phyloP scores from a whole-genome alignment of 495 filamentous ascomycete species.

The Trichoderma orchidacearum region DNA sequence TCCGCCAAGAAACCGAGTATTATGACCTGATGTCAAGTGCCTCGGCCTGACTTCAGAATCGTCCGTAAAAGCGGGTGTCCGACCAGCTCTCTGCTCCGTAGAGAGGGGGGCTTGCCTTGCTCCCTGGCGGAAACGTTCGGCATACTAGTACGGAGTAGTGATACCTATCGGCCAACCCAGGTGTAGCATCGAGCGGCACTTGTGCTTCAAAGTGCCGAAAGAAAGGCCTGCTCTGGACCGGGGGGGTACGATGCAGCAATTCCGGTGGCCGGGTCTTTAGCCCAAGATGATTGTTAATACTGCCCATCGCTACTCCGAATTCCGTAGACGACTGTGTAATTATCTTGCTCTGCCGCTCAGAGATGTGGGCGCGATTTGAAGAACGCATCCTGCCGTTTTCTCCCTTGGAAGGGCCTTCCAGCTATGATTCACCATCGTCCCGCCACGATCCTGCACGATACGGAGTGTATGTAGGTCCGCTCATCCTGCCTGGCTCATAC shows the following conservation, averaged over 20 bases:
- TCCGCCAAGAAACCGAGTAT: too few relatives aligned
- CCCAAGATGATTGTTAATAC: not conserved
- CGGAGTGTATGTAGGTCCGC: not conserved
- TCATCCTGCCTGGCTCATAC: not conserved
- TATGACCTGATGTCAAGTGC: too few relatives aligned
- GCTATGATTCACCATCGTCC: too few relatives aligned
- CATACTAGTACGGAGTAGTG: too few relatives aligned
- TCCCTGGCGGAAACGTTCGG: not conserved
- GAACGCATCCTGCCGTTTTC: too few relatives aligned
- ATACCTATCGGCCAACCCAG: not conserved
- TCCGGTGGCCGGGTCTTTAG: not conserved
- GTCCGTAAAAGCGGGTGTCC: too few relatives aligned
- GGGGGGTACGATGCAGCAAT: not conserved
- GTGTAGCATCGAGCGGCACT: not conserved
- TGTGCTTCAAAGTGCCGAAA: not conserved
- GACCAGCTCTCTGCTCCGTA: too few relatives aligned
- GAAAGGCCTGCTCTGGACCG: not conserved
- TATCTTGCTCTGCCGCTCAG: too few relatives aligned
- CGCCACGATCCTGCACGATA: not conserved
- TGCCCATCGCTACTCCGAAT: not conserved
- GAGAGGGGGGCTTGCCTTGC: too few relatives aligned
- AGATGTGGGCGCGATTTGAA: not conserved
- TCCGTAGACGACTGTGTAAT: too few relatives aligned
- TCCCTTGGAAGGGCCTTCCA: too few relatives aligned
- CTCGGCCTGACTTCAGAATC: too few relatives aligned